Evolutionary conservation across 2,329 filamentous ascomycete species (phyloP), one percentile per base, ranked within the genome.

Genomic region (Chrysoporthe austroafricana): DNA sequence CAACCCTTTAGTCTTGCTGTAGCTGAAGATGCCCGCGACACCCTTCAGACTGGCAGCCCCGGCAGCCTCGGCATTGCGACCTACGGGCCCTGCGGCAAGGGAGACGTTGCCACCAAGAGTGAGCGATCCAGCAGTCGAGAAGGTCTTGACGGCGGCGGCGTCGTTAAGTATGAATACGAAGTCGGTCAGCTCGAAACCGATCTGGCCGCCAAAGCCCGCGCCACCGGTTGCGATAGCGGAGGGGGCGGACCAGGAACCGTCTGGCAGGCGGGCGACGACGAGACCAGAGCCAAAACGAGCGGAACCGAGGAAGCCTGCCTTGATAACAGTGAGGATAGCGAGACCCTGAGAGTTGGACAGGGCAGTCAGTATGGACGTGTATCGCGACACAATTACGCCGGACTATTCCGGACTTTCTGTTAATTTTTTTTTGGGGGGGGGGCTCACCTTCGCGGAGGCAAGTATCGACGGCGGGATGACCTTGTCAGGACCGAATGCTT

Each of bases 161-260:
- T 99, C 95, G 81, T 99, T 99, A 72, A 99, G 89, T 72, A 99
- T 97, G 81, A 99, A 98, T 77, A 99, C 96, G 77, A 99, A 99
- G 78, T 96, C 93, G 68, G 93, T 96, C 70, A 96, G 80, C 79
- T 96, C 93, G 79, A 95, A 92, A 46, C 92, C 92, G 75, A 96
- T 93, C 80, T 96, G 92, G 52, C 92, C 92, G 72, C 92, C 92
- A 72, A 96, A 92, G 34, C 92, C 93, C 65, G 90, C 93, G 72
- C 93, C 93, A 39, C 91, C 89, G 1, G 91, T 94, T 63, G 90
- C 90, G 75, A 96, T 94, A 63, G 92, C 93, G 67, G 89, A 91
- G 14, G 92, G 92, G 3, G 92, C 92, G 71, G 90, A 93, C 92
- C 92, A 96, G 66, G 84, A 84, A 52, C 92, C 92, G 77, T 95